Evolutionary conservation across 2,329 filamentous ascomycete species (phyloP).

Genomic region (Penicillium janthinellum): DNA sequence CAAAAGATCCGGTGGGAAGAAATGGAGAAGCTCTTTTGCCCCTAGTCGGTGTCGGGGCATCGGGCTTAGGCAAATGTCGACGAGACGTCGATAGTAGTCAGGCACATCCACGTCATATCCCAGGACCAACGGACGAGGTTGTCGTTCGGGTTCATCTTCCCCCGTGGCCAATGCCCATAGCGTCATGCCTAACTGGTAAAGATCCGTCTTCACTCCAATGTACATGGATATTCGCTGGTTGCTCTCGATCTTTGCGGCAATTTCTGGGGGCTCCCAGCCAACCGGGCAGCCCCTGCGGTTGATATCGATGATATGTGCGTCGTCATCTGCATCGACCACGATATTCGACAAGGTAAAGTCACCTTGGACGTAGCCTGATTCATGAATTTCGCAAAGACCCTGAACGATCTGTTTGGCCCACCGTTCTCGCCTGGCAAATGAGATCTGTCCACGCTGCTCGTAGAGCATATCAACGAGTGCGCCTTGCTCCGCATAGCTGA

Average conservation of each 20-base stretch:
- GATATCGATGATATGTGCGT: conserved; percentile 98
- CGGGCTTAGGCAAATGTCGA: conserved; percentile 74
- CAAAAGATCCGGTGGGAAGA: conserved; percentile 60
- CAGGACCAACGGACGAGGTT: conserved; percentile 67
- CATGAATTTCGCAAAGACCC: conserved; percentile 89
- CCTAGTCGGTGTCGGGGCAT: conserved; percentile 72
- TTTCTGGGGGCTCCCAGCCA: conserved; percentile 95
- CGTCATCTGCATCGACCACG: conserved; percentile 78
- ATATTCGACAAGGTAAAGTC: conserved; percentile 98
- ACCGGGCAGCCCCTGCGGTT: conserved; percentile 96
- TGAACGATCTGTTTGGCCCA: conserved; percentile 92
- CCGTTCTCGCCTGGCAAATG: conserved; percentile 74
- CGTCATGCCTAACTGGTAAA: conserved; percentile 96
- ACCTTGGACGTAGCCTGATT: conserved; percentile 93
- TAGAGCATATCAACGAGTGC: conserved; percentile 90
- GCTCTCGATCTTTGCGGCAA: conserved; percentile 79
- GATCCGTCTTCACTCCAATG: conserved; percentile 95
- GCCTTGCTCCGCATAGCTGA: conserved; percentile 82
- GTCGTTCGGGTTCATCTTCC: conserved; percentile 84
- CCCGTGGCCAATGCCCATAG: conserved; percentile 87
- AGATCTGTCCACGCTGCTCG: conserved; percentile 65
- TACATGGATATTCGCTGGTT: conserved; percentile 94
- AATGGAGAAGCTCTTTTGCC: conserved; percentile 69
- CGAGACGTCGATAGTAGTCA: conserved; percentile 74
- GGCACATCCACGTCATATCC: conserved; percentile 64